Evolutionary conservation across 306 rosid species (phyloP).

Genomic region (Nissolia schottii): DNA sequence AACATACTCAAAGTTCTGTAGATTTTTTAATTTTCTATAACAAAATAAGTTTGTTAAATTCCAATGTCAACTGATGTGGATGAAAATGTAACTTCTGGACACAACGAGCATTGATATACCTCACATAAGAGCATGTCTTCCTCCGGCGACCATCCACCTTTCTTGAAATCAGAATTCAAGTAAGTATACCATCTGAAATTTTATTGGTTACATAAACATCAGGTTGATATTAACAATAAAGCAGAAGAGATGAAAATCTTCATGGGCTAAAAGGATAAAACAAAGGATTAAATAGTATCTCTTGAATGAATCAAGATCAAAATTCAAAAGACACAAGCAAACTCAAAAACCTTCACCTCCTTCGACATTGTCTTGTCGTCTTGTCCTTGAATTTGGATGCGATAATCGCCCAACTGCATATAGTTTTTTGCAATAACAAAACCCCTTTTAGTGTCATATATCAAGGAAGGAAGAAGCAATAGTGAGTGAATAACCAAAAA

Average conservation of each 20-base stretch:
- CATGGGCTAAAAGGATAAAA: not conserved
- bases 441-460: not conserved
- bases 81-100: not conserved
- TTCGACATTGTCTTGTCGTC: conserved; percentile 86
- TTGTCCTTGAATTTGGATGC: conserved; percentile 88
- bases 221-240: conserved; percentile 14
- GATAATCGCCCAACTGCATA: conserved; percentile 77
- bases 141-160: conserved; percentile 88
- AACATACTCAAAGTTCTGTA: not conserved
- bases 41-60: not conserved
- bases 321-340: not conserved
- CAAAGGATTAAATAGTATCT: not conserved
- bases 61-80: not conserved
- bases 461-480: not conserved
- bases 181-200: conserved; percentile 82
- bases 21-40: not conserved
- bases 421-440: conserved; percentile 12
- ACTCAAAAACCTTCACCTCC: conserved; percentile 46
- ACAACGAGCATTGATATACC: conserved; percentile 41
- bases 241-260: not conserved
- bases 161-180: conserved; percentile 88
- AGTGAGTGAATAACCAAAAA: conserved; percentile 3
- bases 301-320: conserved; percentile 1
- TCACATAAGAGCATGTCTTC: conserved; percentile 84
- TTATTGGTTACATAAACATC: conserved; percentile 13